Evolutionary conservation across 768 basidiomycete genomes (phyloP), one percentile per base, ranked within the genome.

Genomic region (Coprinopsis sp.): DNA sequence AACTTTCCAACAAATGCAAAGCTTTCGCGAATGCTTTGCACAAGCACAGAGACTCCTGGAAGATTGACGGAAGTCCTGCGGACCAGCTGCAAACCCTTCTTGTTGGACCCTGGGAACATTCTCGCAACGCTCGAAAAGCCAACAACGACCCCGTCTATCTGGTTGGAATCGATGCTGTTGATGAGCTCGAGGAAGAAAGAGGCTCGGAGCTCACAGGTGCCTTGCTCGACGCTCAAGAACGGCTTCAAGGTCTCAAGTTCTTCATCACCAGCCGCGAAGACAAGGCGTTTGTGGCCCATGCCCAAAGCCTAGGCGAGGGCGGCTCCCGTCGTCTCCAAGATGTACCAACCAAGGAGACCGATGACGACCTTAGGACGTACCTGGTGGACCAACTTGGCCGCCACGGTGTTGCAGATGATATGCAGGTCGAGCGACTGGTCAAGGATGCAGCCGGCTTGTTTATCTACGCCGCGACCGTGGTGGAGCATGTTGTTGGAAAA

Each of bases 401-500:
- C 10, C 25, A n/a, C n/a, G n/a, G n/a, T n/a, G n/a, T 56, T 22
- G 30, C 2, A 12, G 27, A 19, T 6, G 13, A 12, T 3, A 43
- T 19, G 14, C 44, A 47, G 34, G 16, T 58, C 19, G 27, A 31
- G 10, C 23, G 50, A 36, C 51, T 62, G 28, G 49, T 41, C 3
- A 37, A 44, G 10, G 44, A 38, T 10, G 52, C 55, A n/a, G 52
- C 22, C 44, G 63, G 63, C 6, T 39, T 62, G 11, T 64, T 64
- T 50, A 61, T 64, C 33, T 60, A 58, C 36, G 61, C 62, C n/a
- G 56, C 60, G 16, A 64, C 60, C 1, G 51, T 51, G 6, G 59
- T 58, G 36, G 52, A 46, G 22, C 54, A 53, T 23, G 34, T 59
- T 44, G n/a, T n/a, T n/a, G n/a, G n/a, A n/a, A n/a, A n/a, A n/a